Base-by-base conservation (phyloP, 78 protist species). In the Dictyostelium firmibasis region DNA sequence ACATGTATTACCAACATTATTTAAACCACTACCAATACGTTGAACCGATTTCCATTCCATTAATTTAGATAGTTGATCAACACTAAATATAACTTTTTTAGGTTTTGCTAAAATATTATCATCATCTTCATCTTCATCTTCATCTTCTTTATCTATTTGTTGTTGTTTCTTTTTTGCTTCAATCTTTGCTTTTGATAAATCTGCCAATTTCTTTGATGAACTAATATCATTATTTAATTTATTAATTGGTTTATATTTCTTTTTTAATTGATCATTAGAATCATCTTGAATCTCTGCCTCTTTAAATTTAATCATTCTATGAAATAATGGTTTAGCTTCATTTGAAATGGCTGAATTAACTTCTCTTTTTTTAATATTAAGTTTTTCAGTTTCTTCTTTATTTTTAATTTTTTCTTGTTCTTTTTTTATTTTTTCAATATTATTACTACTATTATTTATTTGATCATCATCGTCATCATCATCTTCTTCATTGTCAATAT, bases 1-100 rank as follows among this genome's bases (percentile, higher is more conserved):
- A 85, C 99, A 98, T 0, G 99, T 98, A 95, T 98, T 98, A 53
- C 99, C 99, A 27, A 98, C 38, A 60, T 95, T 95, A 25, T 43
- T 72, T 13, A 95, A 83, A 44, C 97, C 97, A 6, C 92, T 33
- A 23, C 96, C 96, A 83, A 86, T 33, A 36, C 74, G 72, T 14
- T 33, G 16, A 44, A 89, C 44, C 10, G 33, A 27, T 50, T 69
- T 89, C 94, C 94, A 89, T 29, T 6, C 5, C 87, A 81, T 81
- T 41, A 89, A 7, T 20, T 86, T 18, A 0, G 20, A 16, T 18
- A 89, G 13, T 27, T 70, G 25, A 0, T 89, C 94, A 8, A 25
- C 47, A 20, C 23, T 2, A 44, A 89, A 89, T 57, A 89, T 18
- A 11, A 89, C 82, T 31, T 81, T 89, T 33, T 89, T 89, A 4